These are phyloP conservation scores for Nakazawaea siamensis DNA, from an alignment of 805 yeast species.

Conservation along the genomic window DNA sequence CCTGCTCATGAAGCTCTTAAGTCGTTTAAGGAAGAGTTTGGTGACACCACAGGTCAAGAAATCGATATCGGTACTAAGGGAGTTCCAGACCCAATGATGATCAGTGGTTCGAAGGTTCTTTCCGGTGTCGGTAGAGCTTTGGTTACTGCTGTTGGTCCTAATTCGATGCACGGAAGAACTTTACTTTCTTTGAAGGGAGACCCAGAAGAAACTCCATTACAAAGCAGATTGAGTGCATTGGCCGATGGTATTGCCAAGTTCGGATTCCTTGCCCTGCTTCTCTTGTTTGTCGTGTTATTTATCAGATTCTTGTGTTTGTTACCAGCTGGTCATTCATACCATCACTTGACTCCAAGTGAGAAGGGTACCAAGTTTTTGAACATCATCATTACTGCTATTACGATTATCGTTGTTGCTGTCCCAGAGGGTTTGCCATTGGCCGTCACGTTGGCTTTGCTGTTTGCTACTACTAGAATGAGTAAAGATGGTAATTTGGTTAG, in stretches of 20 bases:
- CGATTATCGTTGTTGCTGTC: slow-evolving; percentile 95
- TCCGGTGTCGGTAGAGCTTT: slow-evolving; percentile 82
- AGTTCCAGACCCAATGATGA: slow-evolving; percentile 70
- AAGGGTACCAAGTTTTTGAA: slow-evolving; percentile 82
- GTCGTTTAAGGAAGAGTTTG: slow-evolving; percentile 14
- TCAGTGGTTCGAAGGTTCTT: slow-evolving; percentile 84
- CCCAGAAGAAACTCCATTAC: slow-evolving; percentile 83
- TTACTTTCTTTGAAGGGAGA: slow-evolving; percentile 74
- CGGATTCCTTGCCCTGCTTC: slow-evolving; percentile 77
- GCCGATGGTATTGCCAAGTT: slow-evolving; percentile 95
- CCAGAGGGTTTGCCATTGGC: slow-evolving; percentile 99
- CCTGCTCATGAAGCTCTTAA: slow-evolving; percentile 40
- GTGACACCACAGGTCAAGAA: background rate
- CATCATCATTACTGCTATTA: slow-evolving; percentile 83
- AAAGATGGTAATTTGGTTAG: slow-evolving; percentile 95
- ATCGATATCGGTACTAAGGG: slow-evolving; percentile 32
- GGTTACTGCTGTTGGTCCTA: slow-evolving; percentile 83
- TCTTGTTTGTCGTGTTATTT: slow-evolving; percentile 75
- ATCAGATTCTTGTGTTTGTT: slow-evolving; percentile 63
- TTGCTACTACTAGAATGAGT: slow-evolving; percentile 98
- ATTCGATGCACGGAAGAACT: slow-evolving; percentile 89
- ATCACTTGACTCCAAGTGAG: slow-evolving; percentile 46
- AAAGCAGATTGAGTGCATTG: slow-evolving; percentile 65
- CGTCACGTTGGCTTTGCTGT: slow-evolving; percentile 92
- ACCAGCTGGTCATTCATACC: slow-evolving; percentile 39